Base-by-base conservation (phyloP, 176 grass and related monocot genomes). In the Oryza glumipatula region DNA sequence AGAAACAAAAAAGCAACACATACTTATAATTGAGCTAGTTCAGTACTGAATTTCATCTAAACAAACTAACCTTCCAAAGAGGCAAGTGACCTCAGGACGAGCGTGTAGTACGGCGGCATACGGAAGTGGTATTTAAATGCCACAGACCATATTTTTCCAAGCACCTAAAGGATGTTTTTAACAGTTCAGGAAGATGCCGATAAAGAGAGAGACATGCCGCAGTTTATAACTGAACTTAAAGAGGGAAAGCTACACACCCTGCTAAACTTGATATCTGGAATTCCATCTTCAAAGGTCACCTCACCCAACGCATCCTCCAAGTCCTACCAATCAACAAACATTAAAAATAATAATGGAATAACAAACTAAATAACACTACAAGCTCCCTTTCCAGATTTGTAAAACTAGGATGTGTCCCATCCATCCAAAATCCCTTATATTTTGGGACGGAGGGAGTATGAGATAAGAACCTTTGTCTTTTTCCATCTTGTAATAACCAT, bases 181-280 rank as follows among this genome's bases (percentile, higher is more conserved):
- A 17, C 54, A 58, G 70, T 89, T 82, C 30, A 76, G 83, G 43
- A 26, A 90, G 13, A n/a, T 8, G 21, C 7, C 21, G 22, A 67
- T 67, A 74, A 35, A 33, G 14, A 90, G 64, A 9, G 39, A 78
- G 28, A 85, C 21, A 82, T 71, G 48, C 28, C 15, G 33, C 32
- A 23, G 13, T 70, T 26, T 60, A 85, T 1, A 38, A 81, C 11
- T 76, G 49, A 89, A 89, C 21, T 8, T 71, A 85, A 1, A 65
- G 3, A 81, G 36, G 64, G 30, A 91, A 45, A 45, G 79, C 17
- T 76, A 83, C 76, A 73, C 77, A 95, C 89, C 87, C 80, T 91
- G 77, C 96, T 98, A 92, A 95, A 98, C 82, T 98, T 98, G 65
- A 98, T 83, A 81, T 95, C 89, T 78, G 96, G 96, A 89, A 98